Evolutionary conservation across 768 basidiomycete genomes (phyloP).

Genomic region (Pleurotus citrinopileatus): DNA sequence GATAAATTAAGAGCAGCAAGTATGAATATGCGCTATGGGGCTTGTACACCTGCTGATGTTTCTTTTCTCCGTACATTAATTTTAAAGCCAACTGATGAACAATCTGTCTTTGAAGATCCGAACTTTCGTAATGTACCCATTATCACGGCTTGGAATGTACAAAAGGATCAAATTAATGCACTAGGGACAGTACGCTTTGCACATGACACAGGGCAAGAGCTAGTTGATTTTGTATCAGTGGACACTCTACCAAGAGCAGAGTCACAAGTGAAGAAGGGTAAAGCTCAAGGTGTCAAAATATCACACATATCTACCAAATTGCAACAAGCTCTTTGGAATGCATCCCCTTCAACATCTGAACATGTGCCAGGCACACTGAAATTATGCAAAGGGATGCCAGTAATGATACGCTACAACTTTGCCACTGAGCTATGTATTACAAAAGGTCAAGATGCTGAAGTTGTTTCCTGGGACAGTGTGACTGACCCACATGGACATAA

Average conservation of each 20-base stretch:
- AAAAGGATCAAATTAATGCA: conserved; percentile 35
- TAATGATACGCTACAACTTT: conserved; percentile 27
- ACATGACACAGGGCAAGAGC: conserved; percentile 21
- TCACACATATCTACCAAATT: conserved; percentile 22
- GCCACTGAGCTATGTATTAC: conserved; percentile 33
- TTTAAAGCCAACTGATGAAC: conserved; percentile 12
- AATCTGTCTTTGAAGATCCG: not conserved
- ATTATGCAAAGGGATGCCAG: conserved; percentile 28
- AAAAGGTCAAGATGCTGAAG: conserved; percentile 30
- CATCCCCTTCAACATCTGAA: conserved; percentile 3
- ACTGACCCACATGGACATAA: conserved; percentile 16
- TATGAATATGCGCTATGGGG: conserved; percentile 27
- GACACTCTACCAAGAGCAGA: conserved; percentile 20
- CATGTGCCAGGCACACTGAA: conserved; percentile 25
- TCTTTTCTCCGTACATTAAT: conserved; percentile 26
- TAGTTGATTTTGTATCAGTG: conserved; percentile 23
- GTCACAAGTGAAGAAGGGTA: not conserved
- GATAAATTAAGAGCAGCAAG: conserved; percentile 22
- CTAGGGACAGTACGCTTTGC: conserved; percentile 29
- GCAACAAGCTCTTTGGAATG: not conserved
- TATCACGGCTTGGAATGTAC: conserved; percentile 33
- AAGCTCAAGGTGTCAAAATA: conserved; percentile 19
- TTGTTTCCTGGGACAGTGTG: conserved; percentile 25
- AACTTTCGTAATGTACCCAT: conserved; percentile 31
- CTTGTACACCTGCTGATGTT: conserved; percentile 36